phyloP scores from a whole-genome alignment of 169 alveolate genomes.

The Plasmodium billcollinsi region DNA sequence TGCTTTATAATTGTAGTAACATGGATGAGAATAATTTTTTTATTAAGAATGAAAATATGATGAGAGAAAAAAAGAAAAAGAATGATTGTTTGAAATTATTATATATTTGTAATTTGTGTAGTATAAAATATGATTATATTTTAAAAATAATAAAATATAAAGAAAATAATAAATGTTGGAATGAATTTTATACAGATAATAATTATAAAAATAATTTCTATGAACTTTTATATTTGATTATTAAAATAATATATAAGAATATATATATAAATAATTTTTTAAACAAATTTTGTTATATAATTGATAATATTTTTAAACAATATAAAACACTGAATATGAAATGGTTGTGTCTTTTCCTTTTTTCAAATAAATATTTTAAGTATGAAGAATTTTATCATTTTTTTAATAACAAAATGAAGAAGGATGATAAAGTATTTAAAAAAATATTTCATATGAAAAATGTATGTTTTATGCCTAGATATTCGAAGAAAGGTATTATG shows the following conservation, averaged over 20 bases:
- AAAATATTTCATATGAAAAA: not conserved
- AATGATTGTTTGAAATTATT: constrained; percentile 1
- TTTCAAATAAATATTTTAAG: constrained; percentile 15
- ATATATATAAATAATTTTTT: constrained; percentile 30
- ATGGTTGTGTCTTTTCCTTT: constrained; percentile 10
- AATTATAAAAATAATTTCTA: constrained; percentile 24
- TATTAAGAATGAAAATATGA: not conserved
- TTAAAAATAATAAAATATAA: not conserved
- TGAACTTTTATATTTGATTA: constrained; percentile 49
- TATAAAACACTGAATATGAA: constrained; percentile 7
- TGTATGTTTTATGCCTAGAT: not conserved
- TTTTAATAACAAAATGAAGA: constrained; percentile 16
- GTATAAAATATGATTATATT: constrained; percentile 14
- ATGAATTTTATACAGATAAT: constrained; percentile 5
- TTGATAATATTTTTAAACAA: constrained; percentile 35
- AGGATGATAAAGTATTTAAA: not conserved
- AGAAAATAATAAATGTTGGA: not conserved
- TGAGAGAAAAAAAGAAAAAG: not conserved
- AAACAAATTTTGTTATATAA: constrained; percentile 13
- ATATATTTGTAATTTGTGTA: constrained; percentile 25
- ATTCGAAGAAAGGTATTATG: not conserved
- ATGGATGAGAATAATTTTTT: too few relatives aligned
- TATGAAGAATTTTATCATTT: constrained; percentile 24
- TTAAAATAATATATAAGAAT: constrained; percentile 19
- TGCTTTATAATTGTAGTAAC: constrained; percentile 19